Conservation (phyloP, 805 yeast species). For the Zygoascus bituminiphila region DNA sequence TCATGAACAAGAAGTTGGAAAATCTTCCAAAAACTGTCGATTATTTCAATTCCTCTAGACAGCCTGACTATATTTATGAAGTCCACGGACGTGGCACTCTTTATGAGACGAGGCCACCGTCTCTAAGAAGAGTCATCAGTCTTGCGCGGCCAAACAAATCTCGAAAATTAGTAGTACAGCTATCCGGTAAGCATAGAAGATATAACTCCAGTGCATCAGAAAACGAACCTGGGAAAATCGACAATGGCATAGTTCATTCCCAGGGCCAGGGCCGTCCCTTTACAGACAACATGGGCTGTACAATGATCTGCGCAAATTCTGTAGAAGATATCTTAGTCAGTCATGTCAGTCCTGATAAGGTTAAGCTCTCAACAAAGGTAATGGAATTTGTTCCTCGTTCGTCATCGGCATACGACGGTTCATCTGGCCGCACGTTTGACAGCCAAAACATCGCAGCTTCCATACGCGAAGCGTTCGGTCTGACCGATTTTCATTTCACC, state of each 20-base stretch:
- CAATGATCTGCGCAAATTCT: constrained; percentile 2
- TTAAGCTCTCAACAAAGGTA: neutral
- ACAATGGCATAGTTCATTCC: neutral
- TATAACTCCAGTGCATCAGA: neutral
- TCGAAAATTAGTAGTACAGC: neutral
- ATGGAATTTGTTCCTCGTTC: neutral
- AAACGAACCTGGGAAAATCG: neutral
- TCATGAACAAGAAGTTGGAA: neutral
- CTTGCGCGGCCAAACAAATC: neutral
- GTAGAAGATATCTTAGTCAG: constrained; percentile 4
- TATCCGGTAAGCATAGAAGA: neutral
- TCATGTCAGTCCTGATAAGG: neutral
- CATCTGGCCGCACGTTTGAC: neutral
- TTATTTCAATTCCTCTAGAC: neutral
- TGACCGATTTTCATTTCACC: constrained; percentile 14
- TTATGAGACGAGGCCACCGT: neutral
- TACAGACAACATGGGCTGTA: constrained; percentile 12
- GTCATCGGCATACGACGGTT: neutral
- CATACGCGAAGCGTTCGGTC: constrained; percentile 7
- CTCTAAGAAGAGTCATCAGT: neutral
- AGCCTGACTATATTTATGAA: neutral
- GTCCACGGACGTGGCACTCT: neutral
- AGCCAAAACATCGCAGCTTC: constrained; percentile 9
- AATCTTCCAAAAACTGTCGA: neutral
- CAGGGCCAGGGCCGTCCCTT: constrained; percentile 16